A percentile compares a stretch with the other conserved stretches of the same genome.
Conservation (phyloP, 2,329 filamentous ascomycete genomes). For the Colletotrichum agaves region DNA sequence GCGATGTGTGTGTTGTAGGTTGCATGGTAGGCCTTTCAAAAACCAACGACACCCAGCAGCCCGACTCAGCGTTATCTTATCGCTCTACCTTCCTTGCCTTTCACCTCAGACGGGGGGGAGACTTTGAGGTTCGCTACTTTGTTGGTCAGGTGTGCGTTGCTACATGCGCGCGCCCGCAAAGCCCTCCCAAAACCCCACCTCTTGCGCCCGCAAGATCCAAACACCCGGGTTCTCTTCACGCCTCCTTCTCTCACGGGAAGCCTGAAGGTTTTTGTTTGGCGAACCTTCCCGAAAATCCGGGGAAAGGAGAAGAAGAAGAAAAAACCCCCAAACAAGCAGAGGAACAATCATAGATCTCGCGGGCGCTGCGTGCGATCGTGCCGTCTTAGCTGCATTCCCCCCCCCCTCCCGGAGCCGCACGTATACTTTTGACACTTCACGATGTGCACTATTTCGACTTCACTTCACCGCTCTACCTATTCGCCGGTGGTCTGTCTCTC, state of each 20-base stretch:
- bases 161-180: no score
- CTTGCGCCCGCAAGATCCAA: conserved; percentile 35
- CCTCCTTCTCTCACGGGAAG: not conserved
- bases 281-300: conserved; percentile 28
- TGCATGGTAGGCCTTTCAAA: not conserved
- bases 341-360: not conserved
- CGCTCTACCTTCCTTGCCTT: not conserved
- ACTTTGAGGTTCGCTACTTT: no score
- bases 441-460: conserved; percentile 6
- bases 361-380: not conserved
- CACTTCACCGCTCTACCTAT: not conserved
- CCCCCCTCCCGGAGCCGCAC: not conserved
- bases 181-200: conserved; percentile 31
- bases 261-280: conserved; percentile 12
- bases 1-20: not conserved
- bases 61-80: not conserved
- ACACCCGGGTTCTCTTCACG: conserved; percentile 19
- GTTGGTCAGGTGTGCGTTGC: no score
- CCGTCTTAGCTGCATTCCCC: not conserved
- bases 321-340: not conserved
- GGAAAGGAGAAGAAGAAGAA: not conserved
- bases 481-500: not conserved
- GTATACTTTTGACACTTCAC: not conserved
- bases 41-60: not conserved
- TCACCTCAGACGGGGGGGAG: no score